Percentiles rank a stretch among this genome's conserved stretches.
Evolutionary conservation across 2,329 filamentous ascomycete genomes (phyloP).

Genomic region (Aspergillus clavatus): DNA sequence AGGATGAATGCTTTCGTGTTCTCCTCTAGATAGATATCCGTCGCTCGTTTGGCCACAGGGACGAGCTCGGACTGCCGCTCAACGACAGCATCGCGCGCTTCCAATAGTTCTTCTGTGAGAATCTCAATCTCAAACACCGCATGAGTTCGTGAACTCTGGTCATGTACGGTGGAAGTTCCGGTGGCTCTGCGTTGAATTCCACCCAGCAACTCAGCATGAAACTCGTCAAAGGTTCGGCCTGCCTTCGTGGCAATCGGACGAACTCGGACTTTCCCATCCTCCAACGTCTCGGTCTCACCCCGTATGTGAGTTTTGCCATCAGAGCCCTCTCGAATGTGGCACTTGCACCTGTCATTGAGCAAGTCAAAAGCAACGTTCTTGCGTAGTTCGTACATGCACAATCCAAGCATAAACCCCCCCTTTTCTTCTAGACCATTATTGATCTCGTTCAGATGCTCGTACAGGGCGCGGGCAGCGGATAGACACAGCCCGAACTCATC

Average conservation of each 20-base stretch:
- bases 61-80: conserved; percentile 44
- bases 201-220: conserved; percentile 25
- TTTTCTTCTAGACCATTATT: conserved; percentile 15
- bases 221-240: conserved; percentile 33
- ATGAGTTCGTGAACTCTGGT: conserved; percentile 45
- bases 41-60: conserved; percentile 42
- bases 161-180: conserved; percentile 40
- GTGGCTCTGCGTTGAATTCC: conserved; percentile 31
- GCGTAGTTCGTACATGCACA: conserved; percentile 42
- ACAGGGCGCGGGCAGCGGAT: conserved; percentile 30
- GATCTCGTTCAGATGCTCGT: conserved; percentile 19
- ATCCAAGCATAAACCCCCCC: conserved; percentile 31
- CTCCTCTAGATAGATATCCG: conserved; percentile 40
- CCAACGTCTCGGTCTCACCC: conserved; percentile 39
- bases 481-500: conserved; percentile 37
- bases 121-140: conserved; percentile 43
- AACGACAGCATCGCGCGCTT: conserved; percentile 35
- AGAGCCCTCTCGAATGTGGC: conserved; percentile 39
- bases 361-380: conserved; percentile 42
- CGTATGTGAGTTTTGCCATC: conserved; percentile 41
- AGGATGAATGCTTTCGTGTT: conserved; percentile 26
- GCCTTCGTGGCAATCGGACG: conserved; percentile 29
- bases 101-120: conserved; percentile 33
- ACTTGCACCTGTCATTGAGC: conserved; percentile 36
- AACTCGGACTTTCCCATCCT: conserved; percentile 41